Evolutionary conservation across 345 rosid genomes (phyloP), one percentile per base, ranked within the genome.

Genomic region (Citrus sp.): DNA sequence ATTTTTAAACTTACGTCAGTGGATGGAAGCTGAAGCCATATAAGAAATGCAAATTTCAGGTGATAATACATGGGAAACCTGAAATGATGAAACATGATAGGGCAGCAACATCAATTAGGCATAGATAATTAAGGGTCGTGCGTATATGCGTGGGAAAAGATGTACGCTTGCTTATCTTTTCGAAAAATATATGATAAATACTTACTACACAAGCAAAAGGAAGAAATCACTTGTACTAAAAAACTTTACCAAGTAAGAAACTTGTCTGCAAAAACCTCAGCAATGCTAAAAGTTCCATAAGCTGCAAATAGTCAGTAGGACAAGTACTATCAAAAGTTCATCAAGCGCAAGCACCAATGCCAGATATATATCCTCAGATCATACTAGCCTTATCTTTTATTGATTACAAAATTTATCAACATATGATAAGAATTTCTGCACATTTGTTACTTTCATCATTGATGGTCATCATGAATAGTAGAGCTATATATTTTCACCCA

Each of bases 41-140:
- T 86, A 42, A 91, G 93, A 82, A 91, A 91, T 10, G 92, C 94
- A 82, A 91, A 90, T 80, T 93, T 93, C 79, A 81, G 77, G 79
- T 88, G 93, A 84, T 91, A 90, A 79, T 93, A 91, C 62, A 88
- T 76, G 0, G 97, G 91, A 82, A 86, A 22, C 32, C 32, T 30
- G 32, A 30, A 30, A 30, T 30, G 32, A 30, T 30, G 32, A 30
- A 30, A 30, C 32, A 30, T 0, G 32, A 3, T 30, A 30, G 0
- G 70, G 49, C 64, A 30, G 21, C 32, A 21, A 63, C 10, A 49
- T 24, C 40, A 62, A 60, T 30, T 28, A 22, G 18, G 16, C 32
- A 63, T 62, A 22, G 28, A 28, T 12, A 12, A 42, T 42, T 18
- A 49, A 6, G 19, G 7, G 9, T 61, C 27, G 30, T 12, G 10